Evolutionary conservation across 129 eudicot species (phyloP).

Genomic region (Helianthus annuus): HanXRQr2.0-SUNRISE NC_035446.2:82413327-82413826

Average conservation of each 20-base stretch:
- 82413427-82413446: slow-evolving; percentile 23
- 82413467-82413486: slow-evolving; percentile 34
- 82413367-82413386: slow-evolving; percentile 22
- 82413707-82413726: not conserved
- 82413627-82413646: slow-evolving; percentile 96
- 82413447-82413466: slow-evolving; percentile 16
- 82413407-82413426: slow-evolving; percentile 24
- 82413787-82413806: too few relatives aligned
- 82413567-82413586: not conserved
- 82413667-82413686: slow-evolving; percentile 67
- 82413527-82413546: slow-evolving; percentile 8
- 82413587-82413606: slow-evolving; percentile 21
- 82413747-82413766: too few relatives aligned
- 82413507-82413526: slow-evolving; percentile 46
- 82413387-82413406: slow-evolving; percentile 42
- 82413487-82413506: slow-evolving; percentile 46
- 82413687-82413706: slow-evolving; percentile 8
- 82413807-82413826: too few relatives aligned
- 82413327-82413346: slow-evolving; percentile 17
- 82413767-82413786: too few relatives aligned
- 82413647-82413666: slow-evolving; percentile 92
- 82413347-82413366: slow-evolving; percentile 17
- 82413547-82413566: not conserved
- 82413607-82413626: slow-evolving; percentile 98
- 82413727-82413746: too few relatives aligned